Evolutionary conservation across 331 rosid species (phyloP), one percentile per base, ranked within the genome.

Genomic region (Saraca asoca): DNA sequence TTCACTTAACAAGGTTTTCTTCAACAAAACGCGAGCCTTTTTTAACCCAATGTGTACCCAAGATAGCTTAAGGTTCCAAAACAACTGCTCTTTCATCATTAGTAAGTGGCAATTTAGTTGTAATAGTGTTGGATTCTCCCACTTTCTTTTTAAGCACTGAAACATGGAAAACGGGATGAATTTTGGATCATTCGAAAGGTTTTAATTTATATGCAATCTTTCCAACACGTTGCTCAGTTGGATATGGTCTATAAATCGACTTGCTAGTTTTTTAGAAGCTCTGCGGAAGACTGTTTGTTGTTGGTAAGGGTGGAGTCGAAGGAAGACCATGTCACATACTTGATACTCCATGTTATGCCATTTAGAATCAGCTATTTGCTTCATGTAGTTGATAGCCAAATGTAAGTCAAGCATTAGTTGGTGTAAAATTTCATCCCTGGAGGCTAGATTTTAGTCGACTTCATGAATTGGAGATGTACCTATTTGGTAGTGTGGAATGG

Each of bases 141-240:
- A 9, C 19, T 5, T 7, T 15, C 6, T 4, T 5, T 13, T 62
- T 62, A 0, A 42, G 12, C 1, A 62, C 2, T 0, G 53, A 62
- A 5, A 65, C 20, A 7, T 50, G 59, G 9, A 49, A 65, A 15
- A 65, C 60, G 0, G 17, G 58, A 6, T 51, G 49, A 33, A 65
- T 50, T 7, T 15, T 15, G 0, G 71, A 48, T 31, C 2, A 7
- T 8, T 15, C 2, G 49, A 34, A 29, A 65, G 17, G 6, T 65
- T 29, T 1, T n/a, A 65, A 15, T 1, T 15, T 14, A 6, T 65
- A 65, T 7, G 71, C 59, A 0, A 49, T 48, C 0, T 31, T 10
- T 6, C 60, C 59, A 0, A 65, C 14, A 0, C 18, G 15, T 10
- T 65, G 33, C 0, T 16, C 0, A 7, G 35, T 12, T 7, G 5